phyloP scores from a whole-genome alignment of 345 rosid species.

The Camelina hispida region DNA sequence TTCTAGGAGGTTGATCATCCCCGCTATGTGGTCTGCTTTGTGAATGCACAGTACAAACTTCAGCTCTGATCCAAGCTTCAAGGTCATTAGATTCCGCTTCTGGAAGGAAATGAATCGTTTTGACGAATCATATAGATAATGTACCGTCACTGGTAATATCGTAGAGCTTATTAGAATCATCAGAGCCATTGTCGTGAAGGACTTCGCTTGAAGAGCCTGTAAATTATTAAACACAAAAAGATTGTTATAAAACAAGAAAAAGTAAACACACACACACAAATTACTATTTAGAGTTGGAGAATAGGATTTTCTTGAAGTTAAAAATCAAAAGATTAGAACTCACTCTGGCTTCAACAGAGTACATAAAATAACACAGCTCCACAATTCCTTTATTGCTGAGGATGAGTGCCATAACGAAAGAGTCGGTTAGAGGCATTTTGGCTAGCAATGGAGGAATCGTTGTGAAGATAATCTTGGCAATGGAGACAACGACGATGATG shows the following conservation, averaged over 20 bases:
- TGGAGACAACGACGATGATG: constrained; percentile 23
- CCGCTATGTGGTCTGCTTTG: constrained; percentile 45
- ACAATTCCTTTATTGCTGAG: constrained; percentile 44
- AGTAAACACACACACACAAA: too few species aligned
- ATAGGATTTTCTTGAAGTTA: neutral
- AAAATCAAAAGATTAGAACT: constrained; percentile 2
- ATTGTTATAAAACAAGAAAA: neutral
- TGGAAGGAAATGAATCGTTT: constrained; percentile 55
- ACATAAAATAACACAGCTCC: constrained; percentile 37
- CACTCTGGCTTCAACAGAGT: constrained; percentile 30
- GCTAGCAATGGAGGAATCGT: constrained; percentile 35
- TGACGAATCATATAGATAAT: constrained; percentile 50
- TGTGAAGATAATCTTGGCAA: constrained; percentile 35
- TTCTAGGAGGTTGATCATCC: constrained; percentile 43
- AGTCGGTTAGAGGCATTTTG: constrained; percentile 42
- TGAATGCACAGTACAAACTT: constrained; percentile 58
- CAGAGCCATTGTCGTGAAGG: constrained; percentile 36
- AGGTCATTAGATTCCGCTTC: constrained; percentile 47
- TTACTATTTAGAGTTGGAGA: neutral
- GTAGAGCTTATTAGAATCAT: constrained; percentile 35
- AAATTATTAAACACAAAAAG: neutral
- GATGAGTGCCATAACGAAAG: constrained; percentile 41
- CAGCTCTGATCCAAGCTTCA: constrained; percentile 44
- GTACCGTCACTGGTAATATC: constrained; percentile 32
- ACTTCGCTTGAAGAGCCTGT: constrained; percentile 28